Evolutionary conservation across 1,284 basidiomycete species (phyloP), one percentile per base, ranked within the genome.

Genomic region (Sporisorium exsertum): DNA sequence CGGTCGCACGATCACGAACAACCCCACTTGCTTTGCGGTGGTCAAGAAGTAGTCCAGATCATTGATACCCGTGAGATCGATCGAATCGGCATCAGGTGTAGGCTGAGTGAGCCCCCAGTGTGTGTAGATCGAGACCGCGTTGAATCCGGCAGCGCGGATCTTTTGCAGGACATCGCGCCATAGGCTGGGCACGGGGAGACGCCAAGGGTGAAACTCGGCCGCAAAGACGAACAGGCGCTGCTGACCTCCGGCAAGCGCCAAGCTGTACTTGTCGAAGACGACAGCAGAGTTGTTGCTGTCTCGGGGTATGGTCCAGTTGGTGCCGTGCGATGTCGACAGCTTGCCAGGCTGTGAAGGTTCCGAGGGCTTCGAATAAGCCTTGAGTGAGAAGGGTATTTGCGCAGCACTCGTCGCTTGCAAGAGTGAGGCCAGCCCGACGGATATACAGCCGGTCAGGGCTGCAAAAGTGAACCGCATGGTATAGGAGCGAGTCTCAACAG

Each of bases 101-200:
- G 92, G 92, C 77, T 94, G 92, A 22, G 90, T 89, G 58, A 92
- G 82, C 2, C 89, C 92, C 92, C 92, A 92, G 78, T 91, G 58
- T n/a, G 72, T 74, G 60, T 76, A 78, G 51, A 72, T 80, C 15
- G 63, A 78, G 20, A 78, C 65, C 10, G 68, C 73, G 77, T 93
- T 94, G 70, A 94, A 87, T n/a, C 93, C 93, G 0, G 91, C 90
- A 1, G 92, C 93, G 77, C 92, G 92, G 76, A 90, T 87, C 84
- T 93, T 94, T 78, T 94, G 90, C 50, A 94, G 88, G 58, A 94
- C 91, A 80, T 94, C 93, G 16, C 90, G 88, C 93, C 93, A 94
- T 60, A 94, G 85, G 5, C 89, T 89, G 0, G 91, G 92, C 0
- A 93, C 91, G 2, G 93, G 93, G 2, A 94, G 87, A 22, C 93